A percentile compares a stretch with the other conserved stretches of the same genome.
Conservation (phyloP, 192 early-diverging fungal genomes). For the Umbelopsis ramanniana region DNA sequence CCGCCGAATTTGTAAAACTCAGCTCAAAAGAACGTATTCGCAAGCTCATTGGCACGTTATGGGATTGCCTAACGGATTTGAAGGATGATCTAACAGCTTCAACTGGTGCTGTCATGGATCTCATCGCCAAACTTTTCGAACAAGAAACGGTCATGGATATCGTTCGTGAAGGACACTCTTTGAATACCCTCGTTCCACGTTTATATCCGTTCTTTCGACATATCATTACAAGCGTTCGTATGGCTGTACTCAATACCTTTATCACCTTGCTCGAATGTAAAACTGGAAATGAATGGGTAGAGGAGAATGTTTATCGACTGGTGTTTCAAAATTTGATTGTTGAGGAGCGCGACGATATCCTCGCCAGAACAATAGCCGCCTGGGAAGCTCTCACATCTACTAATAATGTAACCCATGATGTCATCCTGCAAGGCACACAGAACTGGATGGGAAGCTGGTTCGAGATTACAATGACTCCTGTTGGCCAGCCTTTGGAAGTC, state of each 20-base stretch:
- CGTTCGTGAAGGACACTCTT: slow-evolving; percentile 51
- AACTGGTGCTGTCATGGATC: slow-evolving; percentile 89
- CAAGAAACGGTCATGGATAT: slow-evolving; percentile 59
- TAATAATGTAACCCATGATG: slow-evolving; percentile 23
- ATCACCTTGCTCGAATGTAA: slow-evolving; percentile 68
- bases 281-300: slow-evolving; percentile 65
- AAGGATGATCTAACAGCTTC: slow-evolving; percentile 94
- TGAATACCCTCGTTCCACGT: slow-evolving; percentile 78
- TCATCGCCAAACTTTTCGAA: slow-evolving; percentile 84
- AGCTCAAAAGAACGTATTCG: slow-evolving; percentile 66
- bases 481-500: slow-evolving; percentile 77
- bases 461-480: slow-evolving; percentile 77
- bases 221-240: slow-evolving; percentile 81
- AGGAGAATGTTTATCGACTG: slow-evolving; percentile 71
- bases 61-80: slow-evolving; percentile 87
- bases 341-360: slow-evolving; percentile 75
- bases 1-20: slow-evolving; percentile 73
- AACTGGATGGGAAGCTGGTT: slow-evolving; percentile 64
- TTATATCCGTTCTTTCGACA: slow-evolving; percentile 97
- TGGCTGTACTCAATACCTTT: slow-evolving; percentile 81
- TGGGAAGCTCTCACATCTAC: slow-evolving; percentile 65
- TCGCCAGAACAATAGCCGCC: slow-evolving; percentile 60
- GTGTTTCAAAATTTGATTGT: slow-evolving; percentile 93
- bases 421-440: slow-evolving; percentile 35
- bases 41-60: slow-evolving; percentile 77